Evolutionary conservation across 1,284 basidiomycete genomes (phyloP).

Genomic region (Ceratobasidium sp.): DNA sequence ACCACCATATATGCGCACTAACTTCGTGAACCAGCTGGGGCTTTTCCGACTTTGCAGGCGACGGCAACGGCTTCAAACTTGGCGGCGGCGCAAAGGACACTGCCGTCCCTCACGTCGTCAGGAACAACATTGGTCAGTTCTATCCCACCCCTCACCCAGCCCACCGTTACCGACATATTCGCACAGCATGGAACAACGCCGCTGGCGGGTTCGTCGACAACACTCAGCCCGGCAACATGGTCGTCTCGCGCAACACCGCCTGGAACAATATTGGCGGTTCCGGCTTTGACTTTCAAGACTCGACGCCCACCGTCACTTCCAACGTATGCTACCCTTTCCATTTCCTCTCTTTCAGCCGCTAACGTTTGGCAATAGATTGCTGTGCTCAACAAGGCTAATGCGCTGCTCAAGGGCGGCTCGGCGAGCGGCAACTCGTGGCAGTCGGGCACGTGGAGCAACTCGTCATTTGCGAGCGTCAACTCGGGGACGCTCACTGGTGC

Average conservation of each 20-base stretch:
- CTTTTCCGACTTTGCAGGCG: constrained; percentile 43
- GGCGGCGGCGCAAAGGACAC: constrained; percentile 43
- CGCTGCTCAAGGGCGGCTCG: constrained; percentile 14
- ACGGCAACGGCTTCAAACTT: constrained; percentile 46
- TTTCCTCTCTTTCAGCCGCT: not conserved
- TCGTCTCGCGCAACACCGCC: constrained; percentile 45
- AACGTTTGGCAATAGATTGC: constrained; percentile 23
- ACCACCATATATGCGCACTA: not conserved
- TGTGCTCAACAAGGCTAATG: constrained; percentile 40
- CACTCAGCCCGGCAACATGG: constrained; percentile 45
- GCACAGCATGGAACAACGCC: constrained; percentile 21
- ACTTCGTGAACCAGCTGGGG: constrained; percentile 8
- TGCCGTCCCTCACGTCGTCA: constrained; percentile 44
- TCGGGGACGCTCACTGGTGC: constrained; percentile 41
- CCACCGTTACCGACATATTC: not conserved
- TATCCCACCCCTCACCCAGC: not conserved
- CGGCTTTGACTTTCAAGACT: constrained; percentile 45
- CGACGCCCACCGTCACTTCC: constrained; percentile 39
- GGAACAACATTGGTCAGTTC: constrained; percentile 45
- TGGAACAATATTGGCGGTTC: constrained; percentile 46
- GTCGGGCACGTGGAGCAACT: constrained; percentile 45
- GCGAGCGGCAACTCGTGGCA: constrained; percentile 48
- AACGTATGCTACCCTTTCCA: constrained; percentile 9
- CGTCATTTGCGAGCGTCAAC: constrained; percentile 45
- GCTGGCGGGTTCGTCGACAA: constrained; percentile 48